These are phyloP conservation scores for Lasiosphaeria ovina DNA, from an alignment of 495 filamentous ascomycete genomes.

Conservation along the genomic window DNA sequence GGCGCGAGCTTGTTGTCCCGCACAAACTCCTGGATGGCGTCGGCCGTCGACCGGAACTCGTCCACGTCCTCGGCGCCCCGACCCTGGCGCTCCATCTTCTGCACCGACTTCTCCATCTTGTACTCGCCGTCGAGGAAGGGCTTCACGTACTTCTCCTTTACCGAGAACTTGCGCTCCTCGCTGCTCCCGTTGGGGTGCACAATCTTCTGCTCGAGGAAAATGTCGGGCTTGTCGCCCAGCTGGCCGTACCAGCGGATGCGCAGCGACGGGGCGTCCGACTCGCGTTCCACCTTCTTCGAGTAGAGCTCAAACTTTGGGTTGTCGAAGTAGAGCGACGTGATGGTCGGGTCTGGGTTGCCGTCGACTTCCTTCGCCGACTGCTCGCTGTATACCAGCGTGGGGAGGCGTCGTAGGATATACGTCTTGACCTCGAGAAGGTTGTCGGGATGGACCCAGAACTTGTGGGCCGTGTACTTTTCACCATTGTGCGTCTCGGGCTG, in stretches of 20 bases:
- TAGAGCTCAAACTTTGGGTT: conserved; percentile 82
- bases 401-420: conserved; percentile 82
- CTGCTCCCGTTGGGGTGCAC: conserved; percentile 71
- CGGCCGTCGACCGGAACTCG: conserved; percentile 68
- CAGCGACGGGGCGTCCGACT: conserved; percentile 75
- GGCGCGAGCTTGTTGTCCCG: conserved; percentile 75
- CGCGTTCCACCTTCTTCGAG: conserved; percentile 73
- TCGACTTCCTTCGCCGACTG: conserved; percentile 75
- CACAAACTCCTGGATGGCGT: conserved; percentile 78
- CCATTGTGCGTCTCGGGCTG: conserved; percentile 49
- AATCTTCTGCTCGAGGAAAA: conserved; percentile 86
- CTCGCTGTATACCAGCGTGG: conserved; percentile 89
- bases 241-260: conserved; percentile 91
- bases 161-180: conserved; percentile 71
- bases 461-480: conserved; percentile 82
- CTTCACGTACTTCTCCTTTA: conserved; percentile 93
- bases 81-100: conserved; percentile 73
- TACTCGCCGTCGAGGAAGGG: conserved; percentile 84
- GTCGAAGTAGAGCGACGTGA: conserved; percentile 96
- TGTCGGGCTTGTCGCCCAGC: conserved; percentile 69
- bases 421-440: conserved; percentile 97
- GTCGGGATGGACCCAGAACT: conserved; percentile 96
- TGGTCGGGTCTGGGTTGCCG: conserved; percentile 76
- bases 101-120: conserved; percentile 83
- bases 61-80: conserved; percentile 59